Conservation (phyloP, 768 basidiomycete species). For the Gloeophyllum trabeum region DNA sequence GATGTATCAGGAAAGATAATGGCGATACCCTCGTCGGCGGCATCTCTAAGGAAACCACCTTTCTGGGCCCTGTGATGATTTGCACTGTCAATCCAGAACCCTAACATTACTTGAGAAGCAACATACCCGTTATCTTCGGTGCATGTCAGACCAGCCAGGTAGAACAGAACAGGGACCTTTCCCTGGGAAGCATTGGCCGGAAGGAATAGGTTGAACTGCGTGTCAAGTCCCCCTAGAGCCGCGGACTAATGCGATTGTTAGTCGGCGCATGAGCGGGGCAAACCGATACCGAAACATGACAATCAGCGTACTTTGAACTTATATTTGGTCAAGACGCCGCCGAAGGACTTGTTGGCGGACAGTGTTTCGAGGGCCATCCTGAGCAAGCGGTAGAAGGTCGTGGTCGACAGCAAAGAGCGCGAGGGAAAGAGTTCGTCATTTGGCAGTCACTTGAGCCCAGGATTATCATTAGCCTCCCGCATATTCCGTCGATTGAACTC, state of each 20-base stretch:
- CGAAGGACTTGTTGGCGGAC: slow-evolving; percentile 70
- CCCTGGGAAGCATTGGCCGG: slow-evolving; percentile 43
- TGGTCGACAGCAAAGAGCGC: no score
- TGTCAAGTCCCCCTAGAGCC: slow-evolving; percentile 53
- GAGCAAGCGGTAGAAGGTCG: slow-evolving; percentile 12
- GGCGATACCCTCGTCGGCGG: slow-evolving; percentile 78
- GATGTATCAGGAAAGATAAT: slow-evolving; percentile 94
- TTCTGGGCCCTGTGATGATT: slow-evolving; percentile 72
- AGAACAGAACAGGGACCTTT: slow-evolving; percentile 65
- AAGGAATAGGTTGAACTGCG: slow-evolving; percentile 85
- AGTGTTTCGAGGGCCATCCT: slow-evolving; percentile 46
- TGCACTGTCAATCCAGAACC: no score
- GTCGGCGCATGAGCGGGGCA: not conserved
- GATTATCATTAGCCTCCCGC: no score
- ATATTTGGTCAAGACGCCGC: slow-evolving; percentile 78
- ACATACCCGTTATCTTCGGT: slow-evolving; percentile 85
- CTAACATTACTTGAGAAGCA: slow-evolving; percentile 1
- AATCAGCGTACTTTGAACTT: slow-evolving; percentile 55
- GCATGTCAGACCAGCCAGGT: slow-evolving; percentile 83
- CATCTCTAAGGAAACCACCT: slow-evolving; percentile 82
- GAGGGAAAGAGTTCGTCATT: no score
- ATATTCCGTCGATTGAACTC: no score
- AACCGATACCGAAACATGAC: no score
- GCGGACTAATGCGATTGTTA: slow-evolving; percentile 36
- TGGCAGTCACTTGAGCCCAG: no score